Conservation (phyloP, 139 green algal genomes). For the Chlorella sp. region DNA sequence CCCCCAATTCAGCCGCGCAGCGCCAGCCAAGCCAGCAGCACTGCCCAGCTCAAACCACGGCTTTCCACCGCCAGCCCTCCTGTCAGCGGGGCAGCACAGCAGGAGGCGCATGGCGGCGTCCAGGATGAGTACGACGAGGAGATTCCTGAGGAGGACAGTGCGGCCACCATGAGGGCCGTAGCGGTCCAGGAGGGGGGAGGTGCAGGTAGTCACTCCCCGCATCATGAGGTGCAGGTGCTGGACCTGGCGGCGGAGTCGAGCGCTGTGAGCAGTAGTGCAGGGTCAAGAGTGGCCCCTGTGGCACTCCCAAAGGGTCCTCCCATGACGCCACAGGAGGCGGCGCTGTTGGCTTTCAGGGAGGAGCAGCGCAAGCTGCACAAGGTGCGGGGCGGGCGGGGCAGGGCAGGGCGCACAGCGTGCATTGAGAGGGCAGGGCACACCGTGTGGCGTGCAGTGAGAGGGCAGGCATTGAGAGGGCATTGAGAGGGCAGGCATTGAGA, state of each 20-base stretch:
- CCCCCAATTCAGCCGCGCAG: not conserved
- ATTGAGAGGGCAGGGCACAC: no score
- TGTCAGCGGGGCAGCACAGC: not conserved
- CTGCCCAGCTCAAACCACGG: conserved; percentile 4
- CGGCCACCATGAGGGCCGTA: no score
- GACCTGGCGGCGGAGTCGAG: not conserved
- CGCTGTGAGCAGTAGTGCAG: not conserved
- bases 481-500: no score
- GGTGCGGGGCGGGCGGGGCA: no score
- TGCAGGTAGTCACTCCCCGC: no score
- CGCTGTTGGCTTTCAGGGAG: conserved; percentile 23
- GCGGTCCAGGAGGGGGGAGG: no score
- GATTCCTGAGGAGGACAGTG: not conserved
- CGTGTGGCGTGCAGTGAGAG: no score
- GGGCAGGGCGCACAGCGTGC: no score
- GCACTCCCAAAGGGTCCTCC: no score
- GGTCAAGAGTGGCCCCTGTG: no score
- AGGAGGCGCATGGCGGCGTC: not conserved
- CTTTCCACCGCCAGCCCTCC: not conserved
- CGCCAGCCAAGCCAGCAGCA: not conserved
- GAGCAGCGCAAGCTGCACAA: conserved; percentile 21
- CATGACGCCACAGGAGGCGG: conserved; percentile 22
- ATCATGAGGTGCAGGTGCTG: no score
- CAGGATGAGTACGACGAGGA: not conserved
- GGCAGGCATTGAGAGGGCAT: no score